These are phyloP conservation scores for Metschnikowia anglica DNA, from an alignment of 805 yeast species.

Conservation along the genomic window DNA sequence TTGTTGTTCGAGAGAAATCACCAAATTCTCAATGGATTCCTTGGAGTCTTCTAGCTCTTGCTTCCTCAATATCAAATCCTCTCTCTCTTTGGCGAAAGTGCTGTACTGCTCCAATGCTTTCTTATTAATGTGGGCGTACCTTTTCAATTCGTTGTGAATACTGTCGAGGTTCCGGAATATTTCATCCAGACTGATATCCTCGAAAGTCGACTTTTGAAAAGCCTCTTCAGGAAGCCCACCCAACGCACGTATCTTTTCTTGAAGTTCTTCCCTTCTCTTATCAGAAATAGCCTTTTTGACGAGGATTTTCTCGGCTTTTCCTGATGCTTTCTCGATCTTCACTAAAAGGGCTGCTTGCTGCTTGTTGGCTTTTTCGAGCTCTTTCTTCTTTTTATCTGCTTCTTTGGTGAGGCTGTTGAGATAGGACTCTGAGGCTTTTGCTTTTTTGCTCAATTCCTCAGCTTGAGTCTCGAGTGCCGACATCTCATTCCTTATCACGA, in stretches of 20 bases:
- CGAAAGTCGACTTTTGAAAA: slow-evolving; percentile 45
- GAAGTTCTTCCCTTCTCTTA: slow-evolving; percentile 67
- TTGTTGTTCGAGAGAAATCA: slow-evolving; percentile 66
- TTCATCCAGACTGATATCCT: slow-evolving; percentile 47
- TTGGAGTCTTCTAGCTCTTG: slow-evolving; percentile 69
- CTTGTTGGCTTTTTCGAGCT: slow-evolving; percentile 50
- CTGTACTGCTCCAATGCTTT: slow-evolving; percentile 84
- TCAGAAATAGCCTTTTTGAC: slow-evolving; percentile 60
- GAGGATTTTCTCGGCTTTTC: slow-evolving; percentile 60
- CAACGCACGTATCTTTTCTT: slow-evolving; percentile 69
- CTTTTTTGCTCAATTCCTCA: slow-evolving; percentile 27
- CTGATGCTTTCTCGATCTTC: slow-evolving; percentile 60
- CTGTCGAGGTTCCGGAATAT: slow-evolving; percentile 53
- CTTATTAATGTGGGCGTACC: slow-evolving; percentile 77
- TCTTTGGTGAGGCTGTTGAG: slow-evolving; percentile 21
- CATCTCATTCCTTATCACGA: slow-evolving; percentile 26
- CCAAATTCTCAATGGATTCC: slow-evolving; percentile 68
- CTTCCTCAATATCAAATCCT: slow-evolving; percentile 62
- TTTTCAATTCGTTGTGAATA: slow-evolving; percentile 56
- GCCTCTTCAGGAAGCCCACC: slow-evolving; percentile 93
- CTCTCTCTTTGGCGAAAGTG: slow-evolving; percentile 70
- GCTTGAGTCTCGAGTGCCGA: slow-evolving; percentile 23
- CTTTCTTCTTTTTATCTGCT: slow-evolving; percentile 37
- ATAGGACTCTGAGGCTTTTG: slow-evolving; percentile 28
- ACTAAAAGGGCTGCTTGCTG: slow-evolving; percentile 54